Evolutionary conservation across 495 filamentous ascomycete genomes (phyloP).

Genomic region (Penicillium ucsense): DNA sequence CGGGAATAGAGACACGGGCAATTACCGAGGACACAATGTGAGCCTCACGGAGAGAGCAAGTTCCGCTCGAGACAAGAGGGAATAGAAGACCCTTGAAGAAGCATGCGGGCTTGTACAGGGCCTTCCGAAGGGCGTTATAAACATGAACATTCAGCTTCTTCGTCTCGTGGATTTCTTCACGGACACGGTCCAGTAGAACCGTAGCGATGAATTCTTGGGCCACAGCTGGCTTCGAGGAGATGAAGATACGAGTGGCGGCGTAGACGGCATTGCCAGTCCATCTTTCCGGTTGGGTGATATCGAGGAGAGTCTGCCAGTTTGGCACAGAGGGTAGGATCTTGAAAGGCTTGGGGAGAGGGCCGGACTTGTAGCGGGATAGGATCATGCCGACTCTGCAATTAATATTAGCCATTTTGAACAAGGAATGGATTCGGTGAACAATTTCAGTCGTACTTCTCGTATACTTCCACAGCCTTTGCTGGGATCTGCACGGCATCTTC

Average conservation of each 20-base stretch:
- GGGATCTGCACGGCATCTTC: constrained; percentile 81
- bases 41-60: constrained; percentile 82
- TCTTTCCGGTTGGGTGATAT: constrained; percentile 66
- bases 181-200: constrained; percentile 76
- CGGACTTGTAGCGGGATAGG: constrained; percentile 86
- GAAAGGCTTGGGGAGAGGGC: constrained; percentile 92
- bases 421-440: background rate
- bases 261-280: constrained; percentile 87
- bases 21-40: constrained; percentile 81
- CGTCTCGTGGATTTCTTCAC: constrained; percentile 76
- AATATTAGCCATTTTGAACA: constrained; percentile 9
- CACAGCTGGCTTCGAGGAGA: constrained; percentile 64
- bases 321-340: constrained; percentile 90
- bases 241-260: constrained; percentile 81
- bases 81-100: constrained; percentile 98
- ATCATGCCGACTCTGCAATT: constrained; percentile 65
- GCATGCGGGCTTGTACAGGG: constrained; percentile 87
- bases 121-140: constrained; percentile 85
- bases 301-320: constrained; percentile 79
- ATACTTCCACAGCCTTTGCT: constrained; percentile 88
- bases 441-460: constrained; percentile 57
- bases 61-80: constrained; percentile 66
- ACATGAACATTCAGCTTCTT: constrained; percentile 93
- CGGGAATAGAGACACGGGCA: constrained; percentile 68
- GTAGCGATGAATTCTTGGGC: constrained; percentile 73